Evolutionary conservation across 768 basidiomycete genomes (phyloP), one percentile per base, ranked within the genome.

Genomic region (Coprinopsis cinerea): DNA sequence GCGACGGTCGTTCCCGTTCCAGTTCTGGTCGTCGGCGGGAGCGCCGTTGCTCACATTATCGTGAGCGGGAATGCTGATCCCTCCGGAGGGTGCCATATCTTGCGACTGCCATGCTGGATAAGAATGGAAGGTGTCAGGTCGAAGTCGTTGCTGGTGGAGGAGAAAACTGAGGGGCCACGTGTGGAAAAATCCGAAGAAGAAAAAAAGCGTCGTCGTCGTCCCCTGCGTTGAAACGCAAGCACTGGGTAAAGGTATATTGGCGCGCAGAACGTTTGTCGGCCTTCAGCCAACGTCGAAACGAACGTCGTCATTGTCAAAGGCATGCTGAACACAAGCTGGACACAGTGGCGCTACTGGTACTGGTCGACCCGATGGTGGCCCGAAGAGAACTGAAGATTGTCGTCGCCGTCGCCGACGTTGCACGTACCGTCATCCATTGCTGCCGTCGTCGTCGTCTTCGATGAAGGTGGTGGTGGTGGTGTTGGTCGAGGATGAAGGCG

Each of bases 71-170:
- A 88, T 88, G 66, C 83, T 81, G 55, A 87, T 88, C 41, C 78
- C 83, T 51, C 65, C 69, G 59, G 64, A 74, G 48, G 86, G 82
- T 27, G 83, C 86, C 55, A 87, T 86, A 56, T 89, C 87, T 80
- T 85, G 83, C 28, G 83, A 78, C 70, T 87, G 85, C 87, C 86
- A 88, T 61, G 87, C 87, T 88, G 81, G 65, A 64, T 64, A 63
- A 60, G 54, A 59, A 53, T 58, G 60, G 64, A 62, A 60, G 54
- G 59, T 46, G 67, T 72, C 62, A 71, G 69, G 70, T 64, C 63
- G 69, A 61, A 51, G 63, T 67, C 53, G 66, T 41, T 36, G 27
- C 37, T 45, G 42, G 23, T 17, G 47, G 9, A 36, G 28, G 39
- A 46, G 43, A 48, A 22, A 23, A 41, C 22, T 41, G 41, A 28